A percentile compares a stretch with the other conserved stretches of the same genome.
phyloP scores from a whole-genome alignment of 2,329 filamentous ascomycete genomes.

The Ceratocystis albifundus region DNA sequence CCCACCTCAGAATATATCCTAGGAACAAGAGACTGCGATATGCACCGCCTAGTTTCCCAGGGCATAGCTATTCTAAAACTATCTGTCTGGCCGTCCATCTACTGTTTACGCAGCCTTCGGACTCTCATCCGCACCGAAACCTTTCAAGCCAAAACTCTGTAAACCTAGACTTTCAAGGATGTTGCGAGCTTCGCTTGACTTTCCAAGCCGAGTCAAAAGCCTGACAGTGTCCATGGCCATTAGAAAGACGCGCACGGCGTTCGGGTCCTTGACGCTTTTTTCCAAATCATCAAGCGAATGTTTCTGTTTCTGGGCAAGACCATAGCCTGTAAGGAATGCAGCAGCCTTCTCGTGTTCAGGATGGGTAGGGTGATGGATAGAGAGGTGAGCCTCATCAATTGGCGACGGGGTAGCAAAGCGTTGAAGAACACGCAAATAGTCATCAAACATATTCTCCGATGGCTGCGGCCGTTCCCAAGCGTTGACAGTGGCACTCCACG shows the following conservation, averaged over 20 bases:
- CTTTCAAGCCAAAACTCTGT: not conserved
- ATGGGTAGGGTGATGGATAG: constrained; percentile 43
- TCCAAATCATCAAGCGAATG: not conserved
- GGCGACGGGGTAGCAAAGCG: constrained; percentile 31
- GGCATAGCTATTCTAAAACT: not conserved
- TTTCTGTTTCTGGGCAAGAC: not conserved
- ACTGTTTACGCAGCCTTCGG: no score
- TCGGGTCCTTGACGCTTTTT: constrained; percentile 1
- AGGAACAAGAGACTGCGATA: not conserved
- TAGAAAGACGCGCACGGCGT: constrained; percentile 20
- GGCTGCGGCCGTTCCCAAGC: constrained; percentile 37
- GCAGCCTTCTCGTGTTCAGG: constrained; percentile 40
- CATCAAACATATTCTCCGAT: constrained; percentile 40
- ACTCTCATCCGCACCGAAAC: no score
- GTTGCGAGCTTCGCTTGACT: constrained; percentile 29
- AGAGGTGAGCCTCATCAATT: constrained; percentile 43
- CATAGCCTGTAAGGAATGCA: constrained; percentile 32
- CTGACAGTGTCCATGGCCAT: constrained; percentile 31
- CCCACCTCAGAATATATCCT: no score
- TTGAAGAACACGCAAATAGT: constrained; percentile 39
- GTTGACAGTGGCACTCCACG: constrained; percentile 43
- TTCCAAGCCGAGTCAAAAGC: constrained; percentile 29
- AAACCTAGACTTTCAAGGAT: constrained; percentile 27
- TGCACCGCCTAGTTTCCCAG: not conserved
- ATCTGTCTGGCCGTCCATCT: no score